Conservation (phyloP, 2,329 filamentous ascomycete species). For the Dendryphion nanum region DNA sequence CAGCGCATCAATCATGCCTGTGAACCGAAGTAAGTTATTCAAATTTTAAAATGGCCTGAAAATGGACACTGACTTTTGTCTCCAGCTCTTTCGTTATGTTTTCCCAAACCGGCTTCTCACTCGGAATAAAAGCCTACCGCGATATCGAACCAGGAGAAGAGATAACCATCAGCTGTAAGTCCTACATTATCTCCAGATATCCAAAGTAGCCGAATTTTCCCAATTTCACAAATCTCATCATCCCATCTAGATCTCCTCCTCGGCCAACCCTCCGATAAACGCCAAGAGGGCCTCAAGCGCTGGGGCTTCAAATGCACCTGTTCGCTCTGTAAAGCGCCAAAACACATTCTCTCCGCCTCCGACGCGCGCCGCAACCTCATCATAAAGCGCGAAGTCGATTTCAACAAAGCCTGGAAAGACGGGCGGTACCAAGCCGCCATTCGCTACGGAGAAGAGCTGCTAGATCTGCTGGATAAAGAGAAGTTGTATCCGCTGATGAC, state of each 20-base stretch:
- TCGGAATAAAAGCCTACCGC: conserved; percentile 21
- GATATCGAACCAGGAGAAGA: conserved; percentile 22
- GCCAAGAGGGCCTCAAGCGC: conserved; percentile 7
- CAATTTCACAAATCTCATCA: background rate
- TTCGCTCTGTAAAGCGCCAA: conserved; percentile 11
- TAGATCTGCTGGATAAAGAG: conserved; percentile 17
- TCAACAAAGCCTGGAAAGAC: conserved; percentile 6
- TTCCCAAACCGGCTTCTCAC: conserved; percentile 17
- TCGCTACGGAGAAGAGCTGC: conserved; percentile 7
- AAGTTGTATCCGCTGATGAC: conserved; percentile 11
- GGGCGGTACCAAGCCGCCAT: conserved; percentile 10
- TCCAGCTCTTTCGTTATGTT: conserved; percentile 23
- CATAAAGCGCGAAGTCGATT: conserved; percentile 4
- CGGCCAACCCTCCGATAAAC: conserved; percentile 9
- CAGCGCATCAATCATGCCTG: conserved; percentile 26
- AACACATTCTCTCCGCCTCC: conserved; percentile 6
- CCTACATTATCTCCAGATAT: background rate
- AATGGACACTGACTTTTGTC: background rate
- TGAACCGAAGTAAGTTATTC: conserved; percentile 9
- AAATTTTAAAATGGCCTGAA: background rate
- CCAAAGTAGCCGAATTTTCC: background rate
- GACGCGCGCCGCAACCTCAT: conserved; percentile 18
- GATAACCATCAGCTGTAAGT: conserved; percentile 19
- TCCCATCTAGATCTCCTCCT: conserved; percentile 17
- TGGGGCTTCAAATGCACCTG: conserved; percentile 28